These are phyloP conservation scores for Lachnellula arida DNA, from an alignment of 2,329 filamentous ascomycete genomes.

Conservation along the genomic window DNA sequence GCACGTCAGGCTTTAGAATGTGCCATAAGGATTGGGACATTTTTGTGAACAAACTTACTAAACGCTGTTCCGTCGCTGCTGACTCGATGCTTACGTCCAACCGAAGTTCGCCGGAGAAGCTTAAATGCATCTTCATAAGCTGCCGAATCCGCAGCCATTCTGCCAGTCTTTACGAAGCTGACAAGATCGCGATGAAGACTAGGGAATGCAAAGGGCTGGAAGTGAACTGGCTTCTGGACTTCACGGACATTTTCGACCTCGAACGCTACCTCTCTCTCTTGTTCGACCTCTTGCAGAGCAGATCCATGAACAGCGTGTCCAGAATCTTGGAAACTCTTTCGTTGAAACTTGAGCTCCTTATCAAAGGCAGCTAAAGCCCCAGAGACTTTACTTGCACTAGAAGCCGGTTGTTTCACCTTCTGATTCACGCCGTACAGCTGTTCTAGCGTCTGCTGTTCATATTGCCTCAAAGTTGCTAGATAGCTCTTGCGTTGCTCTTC, in stretches of 20 bases:
- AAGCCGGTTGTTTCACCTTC: slow-evolving; percentile 11
- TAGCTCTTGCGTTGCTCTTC: slow-evolving; percentile 35
- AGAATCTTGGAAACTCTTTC: slow-evolving; percentile 38
- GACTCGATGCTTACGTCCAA: slow-evolving; percentile 35
- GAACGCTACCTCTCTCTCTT: slow-evolving; percentile 43
- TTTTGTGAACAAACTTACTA: not conserved
- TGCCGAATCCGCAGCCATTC: slow-evolving; percentile 34
- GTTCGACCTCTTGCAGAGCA: slow-evolving; percentile 51
- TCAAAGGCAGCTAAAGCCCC: slow-evolving; percentile 31
- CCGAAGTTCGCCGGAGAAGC: slow-evolving; percentile 36
- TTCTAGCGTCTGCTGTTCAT: slow-evolving; percentile 53
- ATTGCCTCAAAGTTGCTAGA: slow-evolving; percentile 42
- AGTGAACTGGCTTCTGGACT: slow-evolving; percentile 38
- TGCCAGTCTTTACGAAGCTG: slow-evolving; percentile 42
- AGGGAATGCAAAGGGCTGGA: slow-evolving; percentile 36
- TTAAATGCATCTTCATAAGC: slow-evolving; percentile 40
- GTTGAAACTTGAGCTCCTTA: slow-evolving; percentile 33
- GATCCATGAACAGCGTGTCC: slow-evolving; percentile 43
- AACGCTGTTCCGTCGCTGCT: slow-evolving; percentile 18
- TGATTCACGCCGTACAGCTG: slow-evolving; percentile 49
- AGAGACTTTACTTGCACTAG: not conserved
- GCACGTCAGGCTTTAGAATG: not conserved
- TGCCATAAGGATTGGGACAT: not conserved
- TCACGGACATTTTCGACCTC: slow-evolving; percentile 43
- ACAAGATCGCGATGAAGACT: slow-evolving; percentile 45